These are phyloP conservation scores for Thelonectria rubi DNA, from an alignment of 2,329 filamentous ascomycete species.

Conservation along the genomic window DNA sequence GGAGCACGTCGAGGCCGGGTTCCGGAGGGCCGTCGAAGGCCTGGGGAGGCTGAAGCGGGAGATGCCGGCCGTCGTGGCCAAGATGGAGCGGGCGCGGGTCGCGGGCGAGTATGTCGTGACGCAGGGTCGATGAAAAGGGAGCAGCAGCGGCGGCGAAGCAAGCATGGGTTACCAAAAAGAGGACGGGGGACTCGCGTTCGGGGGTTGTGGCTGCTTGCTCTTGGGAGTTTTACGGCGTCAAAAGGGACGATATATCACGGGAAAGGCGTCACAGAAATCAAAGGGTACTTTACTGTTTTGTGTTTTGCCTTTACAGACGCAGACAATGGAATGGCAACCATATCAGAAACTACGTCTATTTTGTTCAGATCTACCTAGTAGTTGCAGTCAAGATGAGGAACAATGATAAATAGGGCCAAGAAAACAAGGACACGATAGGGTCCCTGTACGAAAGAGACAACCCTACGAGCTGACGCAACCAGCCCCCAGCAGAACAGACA, in stretches of 20 bases:
- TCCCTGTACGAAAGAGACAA: conserved; percentile 21
- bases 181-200: no score
- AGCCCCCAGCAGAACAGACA: conserved; percentile 1
- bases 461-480: not conserved
- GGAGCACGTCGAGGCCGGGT: conserved; percentile 55
- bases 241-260: not conserved
- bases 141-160: conserved; percentile 28
- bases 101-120: conserved; percentile 66
- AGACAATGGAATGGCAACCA: not conserved
- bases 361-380: conserved; percentile 27
- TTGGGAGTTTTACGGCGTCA: conserved; percentile 22
- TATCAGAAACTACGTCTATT: conserved; percentile 26
- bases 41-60: conserved; percentile 64
- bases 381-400: conserved; percentile 31
- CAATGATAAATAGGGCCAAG: conserved; percentile 25
- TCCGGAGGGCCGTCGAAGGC: conserved; percentile 58
- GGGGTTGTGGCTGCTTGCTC: not conserved
- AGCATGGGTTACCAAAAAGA: not conserved
- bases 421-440: conserved; percentile 27
- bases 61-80: conserved; percentile 69
- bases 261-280: no score
- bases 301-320: no score
- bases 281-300: not conserved
- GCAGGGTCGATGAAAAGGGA: conserved; percentile 38
- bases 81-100: conserved; percentile 70